Conservation (phyloP, 2,329 filamentous ascomycete species). For the Apiospora phragmitis region DNA sequence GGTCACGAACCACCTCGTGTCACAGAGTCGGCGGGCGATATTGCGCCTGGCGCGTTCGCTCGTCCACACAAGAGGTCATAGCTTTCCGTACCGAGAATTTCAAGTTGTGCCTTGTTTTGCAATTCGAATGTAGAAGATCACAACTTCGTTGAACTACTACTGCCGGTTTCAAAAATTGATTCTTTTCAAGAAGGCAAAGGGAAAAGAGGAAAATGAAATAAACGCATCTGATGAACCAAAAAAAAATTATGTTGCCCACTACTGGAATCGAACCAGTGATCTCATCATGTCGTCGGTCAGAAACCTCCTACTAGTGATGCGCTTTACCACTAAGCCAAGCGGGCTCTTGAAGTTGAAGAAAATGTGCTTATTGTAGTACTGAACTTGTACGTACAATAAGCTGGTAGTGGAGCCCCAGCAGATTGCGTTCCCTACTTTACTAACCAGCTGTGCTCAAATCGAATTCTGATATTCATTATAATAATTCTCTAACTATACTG, state of each 20-base stretch:
- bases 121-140: not conserved
- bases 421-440: too few relatives aligned
- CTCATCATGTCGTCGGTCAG: constrained; percentile 1
- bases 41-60: not conserved
- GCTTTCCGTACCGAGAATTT: not conserved
- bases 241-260: not conserved
- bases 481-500: too few relatives aligned
- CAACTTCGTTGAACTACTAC: too few relatives aligned
- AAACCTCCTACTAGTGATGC: not conserved
- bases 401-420: too few relatives aligned
- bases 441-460: too few relatives aligned
- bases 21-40: too few relatives aligned
- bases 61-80: not conserved
- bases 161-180: too few relatives aligned
- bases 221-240: not conserved
- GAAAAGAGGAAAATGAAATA: too few relatives aligned
- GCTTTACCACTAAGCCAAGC: constrained; percentile 12
- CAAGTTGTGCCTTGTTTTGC: not conserved
- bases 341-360: not conserved
- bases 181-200: too few relatives aligned
- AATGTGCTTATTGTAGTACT: too few relatives aligned
- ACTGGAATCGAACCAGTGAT: constrained; percentile 13
- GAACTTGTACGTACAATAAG: too few relatives aligned
- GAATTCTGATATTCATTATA: too few relatives aligned
- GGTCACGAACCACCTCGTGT: not conserved